Base-by-base conservation (phyloP, 2,329 filamentous ascomycete genomes). In the Penicillium expansum region DNA sequence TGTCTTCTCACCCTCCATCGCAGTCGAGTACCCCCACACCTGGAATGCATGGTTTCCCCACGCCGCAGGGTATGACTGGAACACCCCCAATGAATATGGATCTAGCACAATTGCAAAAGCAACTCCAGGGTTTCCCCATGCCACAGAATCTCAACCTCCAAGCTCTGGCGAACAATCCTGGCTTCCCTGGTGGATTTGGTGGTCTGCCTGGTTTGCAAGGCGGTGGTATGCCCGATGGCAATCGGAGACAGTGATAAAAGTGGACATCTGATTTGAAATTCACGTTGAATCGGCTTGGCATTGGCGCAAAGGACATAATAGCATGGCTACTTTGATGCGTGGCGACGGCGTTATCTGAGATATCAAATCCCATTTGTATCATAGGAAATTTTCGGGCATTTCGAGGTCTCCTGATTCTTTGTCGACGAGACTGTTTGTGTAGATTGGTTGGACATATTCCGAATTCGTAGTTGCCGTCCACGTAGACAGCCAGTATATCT, bases 161-260 rank as follows among this genome's bases (percentile, higher is more conserved):
- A 68, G 61, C 77, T 64, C 54, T 79, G 61, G 74, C 77, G 20
- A 70, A 73, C 18, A 62, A 60, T 38, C 70, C 57, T 50, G 66
- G 57, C 69, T 73, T 57, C 63, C 65, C 56, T 68, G 74, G 60
- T 24, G 56, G 66, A n/a, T 60, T 65, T 37, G 71, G 66, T 11
- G 70, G 70, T 16, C 57, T 71, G 42, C 72, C 71, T 43, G 67
- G 71, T 38, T 65, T 75, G 57, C 70, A 71, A 52, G 74, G 72
- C 13, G 71, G 67, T 22, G 73, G 67, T 33, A 71, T 62, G 49
- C 64, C 75, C 5, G 76, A 72, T 22, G 70, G 88, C 58, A 81
- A 78, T 63, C 77, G 87, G 59, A 90, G 83, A 6, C 91, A 59
- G 37, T 52, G 10, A 39, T n/a, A 30, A 20, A 51, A 45, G 37